Conservation (phyloP, 306 rosid species). For the Spatholobus suberectus region DNA sequence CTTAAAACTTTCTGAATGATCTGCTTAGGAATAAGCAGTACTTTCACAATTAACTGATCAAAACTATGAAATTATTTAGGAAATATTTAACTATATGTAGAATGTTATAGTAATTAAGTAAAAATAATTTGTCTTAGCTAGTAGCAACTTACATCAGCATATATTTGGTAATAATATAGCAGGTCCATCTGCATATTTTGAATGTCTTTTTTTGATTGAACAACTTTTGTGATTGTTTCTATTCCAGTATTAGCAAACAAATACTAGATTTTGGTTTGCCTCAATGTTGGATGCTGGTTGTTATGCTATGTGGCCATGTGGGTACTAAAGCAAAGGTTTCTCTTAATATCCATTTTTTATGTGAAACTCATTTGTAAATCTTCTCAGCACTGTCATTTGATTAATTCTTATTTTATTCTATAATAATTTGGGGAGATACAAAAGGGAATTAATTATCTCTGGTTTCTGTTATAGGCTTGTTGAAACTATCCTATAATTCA, state of each 20-base stretch:
- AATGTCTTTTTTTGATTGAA: neutral
- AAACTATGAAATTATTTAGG: conserved; percentile 1
- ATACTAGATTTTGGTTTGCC: neutral
- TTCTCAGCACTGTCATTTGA: neutral
- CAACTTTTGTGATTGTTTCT: neutral
- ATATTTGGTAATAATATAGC: neutral
- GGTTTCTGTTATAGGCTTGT: conserved; percentile 29
- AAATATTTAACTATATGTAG: neutral
- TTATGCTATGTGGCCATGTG: conserved; percentile 10
- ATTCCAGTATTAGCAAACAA: conserved; percentile 20
- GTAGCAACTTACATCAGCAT: neutral
- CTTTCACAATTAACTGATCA: neutral
- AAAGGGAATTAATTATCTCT: conserved; percentile 8
- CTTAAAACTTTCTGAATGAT: neutral
- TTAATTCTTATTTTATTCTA: conserved; percentile 22
- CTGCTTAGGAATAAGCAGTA: conserved; percentile 13
- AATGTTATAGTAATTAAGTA: conserved; percentile 13
- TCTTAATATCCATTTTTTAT: neutral
- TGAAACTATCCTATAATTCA: conserved; percentile 19
- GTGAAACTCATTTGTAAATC: neutral
- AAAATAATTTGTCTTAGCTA: neutral
- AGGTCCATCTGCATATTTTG: neutral
- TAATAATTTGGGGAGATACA: neutral
- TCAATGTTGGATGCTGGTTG: conserved; percentile 10
- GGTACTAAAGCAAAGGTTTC: neutral